Percentiles rank a stretch among this genome's conserved stretches.
phyloP scores from a whole-genome alignment of 2,329 filamentous ascomycete genomes.

The Colletotrichum sp. region DNA sequence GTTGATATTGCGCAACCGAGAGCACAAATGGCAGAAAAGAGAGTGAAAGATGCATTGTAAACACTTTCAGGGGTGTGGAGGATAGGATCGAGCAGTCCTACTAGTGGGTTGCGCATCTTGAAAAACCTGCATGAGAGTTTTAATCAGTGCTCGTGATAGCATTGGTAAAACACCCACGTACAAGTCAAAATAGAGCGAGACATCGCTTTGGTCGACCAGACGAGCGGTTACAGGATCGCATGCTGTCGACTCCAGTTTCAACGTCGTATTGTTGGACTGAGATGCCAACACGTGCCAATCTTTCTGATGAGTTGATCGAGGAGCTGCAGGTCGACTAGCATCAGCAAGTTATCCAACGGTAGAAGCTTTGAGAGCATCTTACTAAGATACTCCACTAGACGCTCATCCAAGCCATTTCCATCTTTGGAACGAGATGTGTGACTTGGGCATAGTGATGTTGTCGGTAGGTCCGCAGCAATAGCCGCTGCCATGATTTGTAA shows the following conservation, averaged over 20 bases:
- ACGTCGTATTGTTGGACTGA: constrained; percentile 22
- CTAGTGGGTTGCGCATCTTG: constrained; percentile 25
- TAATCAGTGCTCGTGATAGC: neutral
- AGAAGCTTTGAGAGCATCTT: neutral
- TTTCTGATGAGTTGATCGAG: neutral
- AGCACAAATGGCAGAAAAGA: constrained; percentile 28
- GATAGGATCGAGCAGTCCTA: constrained; percentile 26
- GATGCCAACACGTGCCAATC: constrained; percentile 27
- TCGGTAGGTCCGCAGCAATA: neutral
- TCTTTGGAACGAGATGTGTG: neutral
- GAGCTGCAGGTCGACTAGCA: neutral
- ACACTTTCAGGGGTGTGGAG: constrained; percentile 29
- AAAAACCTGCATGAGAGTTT: constrained; percentile 24
- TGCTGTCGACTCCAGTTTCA: constrained; percentile 25
- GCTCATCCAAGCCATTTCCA: neutral
- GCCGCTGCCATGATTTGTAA: constrained; percentile 27
- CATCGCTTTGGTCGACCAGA: constrained; percentile 26
- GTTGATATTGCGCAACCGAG: constrained; percentile 29
- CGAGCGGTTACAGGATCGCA: constrained; percentile 27
- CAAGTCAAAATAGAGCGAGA: neutral
- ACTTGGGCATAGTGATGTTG: neutral
- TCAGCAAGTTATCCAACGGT: neutral
- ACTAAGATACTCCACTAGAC: constrained; percentile 19
- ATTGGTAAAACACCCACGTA: neutral
- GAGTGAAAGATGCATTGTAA: constrained; percentile 26